These are phyloP conservation scores for Blumeria hordei DNA, from an alignment of 2,329 filamentous ascomycete species.

Conservation along the genomic window DNA sequence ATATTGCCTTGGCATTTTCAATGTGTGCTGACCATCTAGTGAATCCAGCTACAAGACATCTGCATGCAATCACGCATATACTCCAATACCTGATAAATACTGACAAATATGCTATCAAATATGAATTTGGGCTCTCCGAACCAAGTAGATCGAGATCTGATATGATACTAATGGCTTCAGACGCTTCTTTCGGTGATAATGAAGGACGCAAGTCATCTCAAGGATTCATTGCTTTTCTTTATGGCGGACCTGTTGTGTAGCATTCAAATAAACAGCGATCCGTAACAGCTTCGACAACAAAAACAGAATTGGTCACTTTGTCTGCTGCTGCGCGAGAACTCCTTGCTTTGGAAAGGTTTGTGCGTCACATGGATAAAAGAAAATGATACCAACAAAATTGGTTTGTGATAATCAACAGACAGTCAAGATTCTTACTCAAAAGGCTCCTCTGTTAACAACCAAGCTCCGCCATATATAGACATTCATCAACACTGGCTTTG, in stretches of 20 bases:
- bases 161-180: neutral
- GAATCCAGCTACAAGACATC: neutral
- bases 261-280: neutral
- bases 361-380: neutral
- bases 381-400: neutral
- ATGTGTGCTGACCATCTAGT: neutral
- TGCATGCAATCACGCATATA: neutral
- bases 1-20: neutral
- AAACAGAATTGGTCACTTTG: neutral
- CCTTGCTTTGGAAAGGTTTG: conserved; percentile 1
- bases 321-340: neutral
- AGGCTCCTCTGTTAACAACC: neutral
- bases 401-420: conserved; percentile 1
- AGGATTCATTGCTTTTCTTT: neutral
- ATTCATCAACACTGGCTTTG: neutral
- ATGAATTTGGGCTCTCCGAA: neutral
- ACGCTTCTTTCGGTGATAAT: neutral
- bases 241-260: neutral
- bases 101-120: neutral
- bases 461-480: neutral
- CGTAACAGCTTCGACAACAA: neutral
- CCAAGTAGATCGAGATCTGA: neutral
- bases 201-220: neutral
- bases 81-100: neutral
- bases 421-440: neutral